phyloP scores from a whole-genome alignment of 129 eudicot species.

The Escallonia herrerae region DNA sequence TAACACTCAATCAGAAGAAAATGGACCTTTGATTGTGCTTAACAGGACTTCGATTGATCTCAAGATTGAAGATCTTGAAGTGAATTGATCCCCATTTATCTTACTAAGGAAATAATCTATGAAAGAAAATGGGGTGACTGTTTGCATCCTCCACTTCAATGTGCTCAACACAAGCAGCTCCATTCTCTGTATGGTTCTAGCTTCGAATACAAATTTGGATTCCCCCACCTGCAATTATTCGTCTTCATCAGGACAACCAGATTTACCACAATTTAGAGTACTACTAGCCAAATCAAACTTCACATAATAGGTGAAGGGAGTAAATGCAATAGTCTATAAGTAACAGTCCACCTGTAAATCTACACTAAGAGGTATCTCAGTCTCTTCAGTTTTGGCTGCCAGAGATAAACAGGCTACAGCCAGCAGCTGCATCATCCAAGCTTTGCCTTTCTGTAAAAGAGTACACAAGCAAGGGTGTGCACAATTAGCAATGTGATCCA shows the following conservation, averaged over 20 bases:
- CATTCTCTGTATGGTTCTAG: constrained; percentile 63
- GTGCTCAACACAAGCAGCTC: constrained; percentile 64
- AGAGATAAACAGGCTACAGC: constrained; percentile 53
- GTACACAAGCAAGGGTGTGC: neutral
- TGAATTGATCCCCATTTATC: constrained; percentile 34
- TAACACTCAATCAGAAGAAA: neutral
- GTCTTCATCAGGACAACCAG: constrained; percentile 6
- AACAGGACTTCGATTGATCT: constrained; percentile 49
- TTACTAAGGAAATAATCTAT: constrained; percentile 44
- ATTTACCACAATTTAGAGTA: neutral
- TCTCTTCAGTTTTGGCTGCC: constrained; percentile 65
- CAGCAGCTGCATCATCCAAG: constrained; percentile 66
- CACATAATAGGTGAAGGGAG: neutral
- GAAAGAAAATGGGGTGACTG: constrained; percentile 64
- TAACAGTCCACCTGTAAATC: constrained; percentile 49
- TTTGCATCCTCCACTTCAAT: constrained; percentile 73
- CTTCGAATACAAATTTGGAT: constrained; percentile 50
- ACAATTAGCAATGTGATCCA: neutral
- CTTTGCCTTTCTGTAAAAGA: constrained; percentile 40
- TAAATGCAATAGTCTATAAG: neutral
- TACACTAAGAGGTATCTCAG: constrained; percentile 43
- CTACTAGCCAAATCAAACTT: neutral
- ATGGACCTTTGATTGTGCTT: constrained; percentile 44
- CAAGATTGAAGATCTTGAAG: constrained; percentile 29
- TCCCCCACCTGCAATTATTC: constrained; percentile 38